Base-by-base conservation (phyloP, 1,284 basidiomycete genomes). In the Ustilago loliicola region DNA sequence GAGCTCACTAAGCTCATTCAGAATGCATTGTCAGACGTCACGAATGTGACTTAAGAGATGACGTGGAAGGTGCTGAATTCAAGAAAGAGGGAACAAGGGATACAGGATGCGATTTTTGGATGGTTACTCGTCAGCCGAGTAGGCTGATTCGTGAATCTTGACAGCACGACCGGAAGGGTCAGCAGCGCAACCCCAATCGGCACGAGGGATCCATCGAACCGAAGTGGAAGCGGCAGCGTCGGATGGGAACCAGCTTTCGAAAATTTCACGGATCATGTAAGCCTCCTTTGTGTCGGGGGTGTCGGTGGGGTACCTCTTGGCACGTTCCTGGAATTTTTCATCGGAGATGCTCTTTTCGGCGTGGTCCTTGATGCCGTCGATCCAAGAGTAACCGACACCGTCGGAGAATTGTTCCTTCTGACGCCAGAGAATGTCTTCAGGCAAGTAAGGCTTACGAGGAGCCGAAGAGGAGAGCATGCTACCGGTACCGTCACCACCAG, bases 321-420 rank as follows among this genome's bases (percentile, higher is more conserved):
- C 89, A 25, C 93, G 90, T 82, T 92, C 90, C 27, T 90, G 90
- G 81, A 98, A 93, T 66, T 90, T 90, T 66, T 93, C 93, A 86
- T 99, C 95, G 17, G 93, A 91, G 59, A 99, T 90, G 56, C 89
- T 86, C 6, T 89, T 81, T 47, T 90, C 92, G 8, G 97, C 93
- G 83, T 98, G 91, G 61, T 92, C 92, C 89, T 99, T 99, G 78
- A 99, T 94, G 91, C 96, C 95, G 85, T 99, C 97, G 85, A 99
- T 99, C 97, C 97, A 99, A 52, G 94, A 97, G 88, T 99, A 99
- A 30, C 97, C 97, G 66, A 99, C 97, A 71, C 97, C 97, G 86
- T 99, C 97, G 13, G 95, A 97, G 89, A 99, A 99, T 85, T 98
- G 96, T 88, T 99, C 97, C 88, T 99, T 99, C 87, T 99, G 97